Evolutionary conservation across 345 rosid species (phyloP).

Genomic region (Eucalyptus regnans): DNA sequence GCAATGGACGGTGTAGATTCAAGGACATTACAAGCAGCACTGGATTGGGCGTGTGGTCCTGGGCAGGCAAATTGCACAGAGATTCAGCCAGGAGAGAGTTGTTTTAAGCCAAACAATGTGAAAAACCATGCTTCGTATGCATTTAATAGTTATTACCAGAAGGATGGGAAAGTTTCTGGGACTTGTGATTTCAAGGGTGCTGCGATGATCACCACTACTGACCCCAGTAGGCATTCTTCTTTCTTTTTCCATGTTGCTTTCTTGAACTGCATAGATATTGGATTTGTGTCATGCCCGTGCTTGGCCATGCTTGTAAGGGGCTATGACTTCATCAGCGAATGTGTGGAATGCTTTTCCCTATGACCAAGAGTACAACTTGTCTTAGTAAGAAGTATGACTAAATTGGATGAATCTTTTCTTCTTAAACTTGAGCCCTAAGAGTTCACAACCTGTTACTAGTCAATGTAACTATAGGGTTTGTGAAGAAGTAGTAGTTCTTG

Average conservation of each 20-base stretch:
- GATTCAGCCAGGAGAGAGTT: slow-evolving; percentile 86
- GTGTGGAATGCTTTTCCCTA: neutral
- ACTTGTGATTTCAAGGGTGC: slow-evolving; percentile 91
- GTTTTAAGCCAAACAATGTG: slow-evolving; percentile 80
- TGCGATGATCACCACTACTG: slow-evolving; percentile 79
- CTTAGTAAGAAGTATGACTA: neutral
- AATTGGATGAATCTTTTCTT: neutral
- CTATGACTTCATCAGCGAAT: neutral
- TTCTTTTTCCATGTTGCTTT: neutral
- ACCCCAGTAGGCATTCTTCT: slow-evolving; percentile 53
- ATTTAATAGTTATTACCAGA: slow-evolving; percentile 87
- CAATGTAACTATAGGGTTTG: neutral
- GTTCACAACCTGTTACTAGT: neutral
- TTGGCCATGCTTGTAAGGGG: neutral
- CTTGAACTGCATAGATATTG: neutral
- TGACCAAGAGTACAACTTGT: neutral
- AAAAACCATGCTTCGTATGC: slow-evolving; percentile 79
- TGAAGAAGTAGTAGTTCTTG: neutral
- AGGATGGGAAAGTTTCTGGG: slow-evolving; percentile 48
- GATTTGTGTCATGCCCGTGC: neutral
- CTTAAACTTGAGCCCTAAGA: neutral
- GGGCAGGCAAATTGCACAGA: slow-evolving; percentile 85
- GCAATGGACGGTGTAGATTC: slow-evolving; percentile 64
- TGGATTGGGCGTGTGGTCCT: slow-evolving; percentile 98
- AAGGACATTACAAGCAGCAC: slow-evolving; percentile 76